These are phyloP conservation scores for Ascochyta viciae-villosae DNA, from an alignment of 2,329 filamentous ascomycete species.

Conservation along the genomic window DNA sequence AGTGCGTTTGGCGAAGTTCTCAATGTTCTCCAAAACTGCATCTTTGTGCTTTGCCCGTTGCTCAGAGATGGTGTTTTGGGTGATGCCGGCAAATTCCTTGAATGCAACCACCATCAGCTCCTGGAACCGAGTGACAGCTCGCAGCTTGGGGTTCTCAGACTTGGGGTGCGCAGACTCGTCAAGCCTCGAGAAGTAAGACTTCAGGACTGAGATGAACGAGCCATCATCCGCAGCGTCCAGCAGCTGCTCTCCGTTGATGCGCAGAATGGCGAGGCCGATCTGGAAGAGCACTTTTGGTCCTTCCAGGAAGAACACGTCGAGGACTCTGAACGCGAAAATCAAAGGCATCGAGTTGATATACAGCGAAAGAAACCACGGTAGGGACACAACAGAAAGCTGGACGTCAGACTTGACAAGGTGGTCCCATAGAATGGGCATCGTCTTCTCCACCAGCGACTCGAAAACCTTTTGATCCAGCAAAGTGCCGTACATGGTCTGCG, in stretches of 20 bases:
- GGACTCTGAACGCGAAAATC: conserved; percentile 93
- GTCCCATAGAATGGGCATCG: conserved; percentile 98
- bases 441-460: conserved; percentile 96
- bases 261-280: conserved; percentile 92
- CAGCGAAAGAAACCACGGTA: conserved; percentile 96
- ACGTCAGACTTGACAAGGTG: conserved; percentile 97
- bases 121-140: conserved; percentile 94
- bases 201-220: conserved; percentile 94
- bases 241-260: conserved; percentile 96
- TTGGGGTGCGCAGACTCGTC: conserved; percentile 96
- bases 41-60: conserved; percentile 92
- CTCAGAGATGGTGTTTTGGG: conserved; percentile 89
- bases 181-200: conserved; percentile 89
- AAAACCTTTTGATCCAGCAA: conserved; percentile 96
- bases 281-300: conserved; percentile 98
- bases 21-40: conserved; percentile 91
- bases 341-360: conserved; percentile 99
- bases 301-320: conserved; percentile 98
- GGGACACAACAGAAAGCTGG: conserved; percentile 93
- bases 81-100: conserved; percentile 96
- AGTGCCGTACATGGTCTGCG: conserved; percentile 98
- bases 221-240: conserved; percentile 93
- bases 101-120: conserved; percentile 99
- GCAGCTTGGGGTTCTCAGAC: conserved; percentile 92
- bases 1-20: conserved; percentile 95